Evolutionary conservation across 2,329 filamentous ascomycete genomes (phyloP), one percentile per base, ranked within the genome.

Genomic region (Coniella lustricola): DNA sequence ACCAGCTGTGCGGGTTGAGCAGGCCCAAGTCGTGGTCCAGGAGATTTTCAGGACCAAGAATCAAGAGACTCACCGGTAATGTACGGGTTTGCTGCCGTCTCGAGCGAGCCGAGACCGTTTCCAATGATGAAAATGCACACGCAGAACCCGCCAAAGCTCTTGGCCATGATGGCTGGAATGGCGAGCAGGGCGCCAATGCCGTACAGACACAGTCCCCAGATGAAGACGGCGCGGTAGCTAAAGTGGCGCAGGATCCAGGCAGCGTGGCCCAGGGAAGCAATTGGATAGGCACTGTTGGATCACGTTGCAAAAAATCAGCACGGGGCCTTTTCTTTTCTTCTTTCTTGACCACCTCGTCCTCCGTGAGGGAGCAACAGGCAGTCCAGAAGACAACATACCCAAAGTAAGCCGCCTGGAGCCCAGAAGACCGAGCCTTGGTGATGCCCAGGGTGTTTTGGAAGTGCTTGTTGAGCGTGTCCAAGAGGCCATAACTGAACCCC

Each of bases 61-160:
- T n/a, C 25, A 5, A 20, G 35, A 20, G 21, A 39, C 57, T 44
- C 57, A 67, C 74, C 76, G 33, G 82, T 79, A 54, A 86, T 81
- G 65, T 84, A 88, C 0, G 85, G 84, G 63, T 90, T 87, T 5
- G 86, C 86, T 1, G 84, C 83, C 0, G 85, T 88, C 66, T 90
- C 86, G 16, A 90, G 77, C 0, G 85, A 85, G 1, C 81, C 81
- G 1, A 90, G 72, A 4, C 85, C 85, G 49, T 81, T 82, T 25
- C 85, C 86, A 50, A 89, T 84, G 53, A 90, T 77, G 64, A 90
- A 87, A 56, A 87, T 81, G 56, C 72, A 76, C 32, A 76, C 78
- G 58, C 84, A 88, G 67, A 90, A 90, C 8, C 85, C 87, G 21
- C 74, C 79, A 59, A 90, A 90, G 14, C 80, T 85, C 48, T 75